Evolutionary conservation across 805 yeast genomes (phyloP), one percentile per base, ranked within the genome.

Genomic region (Ogataea paraovalis): DNA sequence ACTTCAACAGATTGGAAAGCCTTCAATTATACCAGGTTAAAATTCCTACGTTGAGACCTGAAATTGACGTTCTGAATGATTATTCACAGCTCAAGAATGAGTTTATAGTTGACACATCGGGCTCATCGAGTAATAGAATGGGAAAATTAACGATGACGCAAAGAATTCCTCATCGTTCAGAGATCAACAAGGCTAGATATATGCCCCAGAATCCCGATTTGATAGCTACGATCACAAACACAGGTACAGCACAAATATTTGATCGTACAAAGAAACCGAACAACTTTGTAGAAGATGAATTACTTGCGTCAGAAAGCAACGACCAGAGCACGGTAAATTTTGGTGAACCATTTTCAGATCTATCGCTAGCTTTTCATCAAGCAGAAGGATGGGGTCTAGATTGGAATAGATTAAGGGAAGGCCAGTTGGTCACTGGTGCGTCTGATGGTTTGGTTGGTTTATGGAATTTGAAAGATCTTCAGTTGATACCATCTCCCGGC

Each of bases 131-230:
- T 18, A 43, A 20, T 19, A 30, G 12, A 7, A 7, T 12, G 18
- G 40, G 39, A 41, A 28, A 9, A 22, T 16, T 51, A 52, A 43
- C 44, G 41, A 7, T 61, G 20, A 41, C 73, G 4, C 95, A 87
- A 64, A 74, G 76, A 40, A 81, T 87, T n/a, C 72, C 77, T 30
- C 89, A 82, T 54, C 63, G 69, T 1, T 90, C 87, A 2, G 94
- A 85, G 53, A 83, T 90, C 47, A 87, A 88, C 60, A 76, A 79
- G 51, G 82, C 86, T 0, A 72, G 84, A 33, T 79, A 78, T 57
- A 79, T 87, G 82, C 96, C 96, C 0, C 92, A 85, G 55, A 91
- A 91, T 58, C 94, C 94, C 1, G 94, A 90, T 58, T 59, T 91
- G 4, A 73, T 91, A 4, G 88, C 91, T 2, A 77, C 89, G 18